Percentiles rank a stretch among this genome's conserved stretches.
phyloP scores from a whole-genome alignment of 192 early-diverging fungal species.

The Backusella tarrabulga region DNA sequence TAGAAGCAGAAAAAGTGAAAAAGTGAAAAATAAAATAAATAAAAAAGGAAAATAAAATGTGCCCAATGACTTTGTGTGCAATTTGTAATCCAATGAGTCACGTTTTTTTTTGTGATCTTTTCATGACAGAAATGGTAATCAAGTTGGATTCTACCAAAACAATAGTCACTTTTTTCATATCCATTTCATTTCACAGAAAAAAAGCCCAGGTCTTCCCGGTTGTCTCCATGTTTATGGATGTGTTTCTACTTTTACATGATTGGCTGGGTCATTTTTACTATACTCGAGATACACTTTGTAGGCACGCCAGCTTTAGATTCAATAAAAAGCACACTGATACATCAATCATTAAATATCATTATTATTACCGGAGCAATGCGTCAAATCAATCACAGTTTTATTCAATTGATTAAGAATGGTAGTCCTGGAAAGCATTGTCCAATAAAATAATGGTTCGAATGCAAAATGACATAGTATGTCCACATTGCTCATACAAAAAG shows the following conservation, averaged over 20 bases:
- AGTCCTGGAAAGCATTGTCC: no score
- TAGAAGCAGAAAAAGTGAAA: background rate
- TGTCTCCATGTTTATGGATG: background rate
- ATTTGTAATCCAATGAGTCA: conserved; percentile 4
- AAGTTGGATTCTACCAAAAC: background rate
- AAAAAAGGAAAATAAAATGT: conserved; percentile 7
- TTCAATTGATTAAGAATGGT: no score
- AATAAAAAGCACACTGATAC: no score
- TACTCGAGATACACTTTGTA: no score
- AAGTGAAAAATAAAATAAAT: background rate
- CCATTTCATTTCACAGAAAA: background rate
- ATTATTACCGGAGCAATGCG: no score
- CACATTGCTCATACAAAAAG: no score
- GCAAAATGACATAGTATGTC: no score
- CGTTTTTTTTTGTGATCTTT: conserved; percentile 1
- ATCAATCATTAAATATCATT: no score
- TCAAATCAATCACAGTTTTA: no score
- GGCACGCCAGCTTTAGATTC: no score
- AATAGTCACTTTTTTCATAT: background rate
- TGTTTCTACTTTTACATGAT: no score
- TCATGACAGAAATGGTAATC: background rate
- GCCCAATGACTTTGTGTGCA: background rate
- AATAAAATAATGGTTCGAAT: no score
- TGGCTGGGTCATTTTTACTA: background rate
- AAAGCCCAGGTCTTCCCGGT: background rate